phyloP scores from a whole-genome alignment of 1,139 yeast species.

The Protomyces inundatus region DNA sequence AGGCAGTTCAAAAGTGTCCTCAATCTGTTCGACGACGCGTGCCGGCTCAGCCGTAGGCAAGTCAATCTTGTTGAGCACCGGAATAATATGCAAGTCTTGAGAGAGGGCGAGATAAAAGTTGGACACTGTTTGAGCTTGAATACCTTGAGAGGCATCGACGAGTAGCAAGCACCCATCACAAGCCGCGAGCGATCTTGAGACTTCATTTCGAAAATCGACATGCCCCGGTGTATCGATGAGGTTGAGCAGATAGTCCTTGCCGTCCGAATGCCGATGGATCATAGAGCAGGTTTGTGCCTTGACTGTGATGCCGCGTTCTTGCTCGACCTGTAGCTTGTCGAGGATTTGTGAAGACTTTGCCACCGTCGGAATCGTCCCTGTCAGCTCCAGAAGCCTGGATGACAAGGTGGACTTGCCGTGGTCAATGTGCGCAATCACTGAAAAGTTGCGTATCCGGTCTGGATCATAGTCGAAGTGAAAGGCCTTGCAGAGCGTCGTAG shows the following conservation, averaged over 20 bases:
- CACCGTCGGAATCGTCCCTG: slow-evolving; percentile 76
- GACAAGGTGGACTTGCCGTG: slow-evolving; percentile 94
- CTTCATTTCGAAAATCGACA: slow-evolving; percentile 93
- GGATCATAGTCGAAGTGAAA: slow-evolving; percentile 21
- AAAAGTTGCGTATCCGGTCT: slow-evolving; percentile 55
- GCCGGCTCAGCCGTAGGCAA: slow-evolving; percentile 82
- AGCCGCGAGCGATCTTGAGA: slow-evolving; percentile 86
- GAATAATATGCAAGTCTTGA: slow-evolving; percentile 73
- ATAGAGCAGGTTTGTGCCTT: slow-evolving; percentile 95
- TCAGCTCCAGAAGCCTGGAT: slow-evolving; percentile 77
- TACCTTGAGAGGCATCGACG: slow-evolving; percentile 94
- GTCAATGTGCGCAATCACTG: slow-evolving; percentile 95
- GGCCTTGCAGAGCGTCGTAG: neutral
- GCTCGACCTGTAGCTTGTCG: slow-evolving; percentile 88
- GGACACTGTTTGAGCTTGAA: slow-evolving; percentile 96
- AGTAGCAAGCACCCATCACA: slow-evolving; percentile 89
- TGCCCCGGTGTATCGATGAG: slow-evolving; percentile 97
- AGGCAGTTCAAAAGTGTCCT: slow-evolving; percentile 72
- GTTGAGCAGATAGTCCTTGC: slow-evolving; percentile 73
- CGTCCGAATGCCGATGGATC: slow-evolving; percentile 64
- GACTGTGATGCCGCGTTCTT: slow-evolving; percentile 93
- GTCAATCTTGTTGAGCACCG: slow-evolving; percentile 89
- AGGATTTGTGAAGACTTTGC: slow-evolving; percentile 74
- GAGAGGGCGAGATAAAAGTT: slow-evolving; percentile 86
- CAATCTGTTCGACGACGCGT: slow-evolving; percentile 75